Conservation (phyloP, 495 filamentous ascomycete species). For the Alectoria sarmentosa region DNA sequence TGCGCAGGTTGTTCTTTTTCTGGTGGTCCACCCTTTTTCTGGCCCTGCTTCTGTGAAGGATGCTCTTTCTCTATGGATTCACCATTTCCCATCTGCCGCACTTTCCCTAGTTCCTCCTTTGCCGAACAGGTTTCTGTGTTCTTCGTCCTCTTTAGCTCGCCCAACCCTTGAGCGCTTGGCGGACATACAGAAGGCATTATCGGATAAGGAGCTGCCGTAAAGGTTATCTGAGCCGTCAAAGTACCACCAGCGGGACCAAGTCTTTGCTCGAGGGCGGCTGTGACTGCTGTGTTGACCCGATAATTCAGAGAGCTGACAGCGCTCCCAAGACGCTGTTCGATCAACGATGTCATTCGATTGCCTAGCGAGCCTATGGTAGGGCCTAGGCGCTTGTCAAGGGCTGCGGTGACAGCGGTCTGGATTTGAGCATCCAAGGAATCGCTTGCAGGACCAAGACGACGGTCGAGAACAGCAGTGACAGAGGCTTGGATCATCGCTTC, state of each 20-base stretch:
- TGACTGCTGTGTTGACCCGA: neutral
- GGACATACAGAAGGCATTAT: neutral
- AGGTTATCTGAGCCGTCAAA: conserved; percentile 1
- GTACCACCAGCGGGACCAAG: conserved; percentile 4
- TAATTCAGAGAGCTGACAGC: neutral
- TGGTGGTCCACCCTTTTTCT: neutral
- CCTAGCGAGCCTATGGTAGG: neutral
- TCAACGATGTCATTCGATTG: neutral
- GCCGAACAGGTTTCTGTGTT: neutral
- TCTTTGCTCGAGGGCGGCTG: conserved; percentile 3
- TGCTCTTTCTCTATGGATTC: neutral
- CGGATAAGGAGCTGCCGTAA: neutral
- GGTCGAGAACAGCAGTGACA: neutral
- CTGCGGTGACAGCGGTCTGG: neutral
- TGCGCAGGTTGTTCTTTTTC: neutral
- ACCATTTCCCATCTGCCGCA: neutral
- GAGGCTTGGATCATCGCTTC: neutral
- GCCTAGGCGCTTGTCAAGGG: neutral
- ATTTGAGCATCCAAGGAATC: neutral
- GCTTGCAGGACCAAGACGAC: neutral
- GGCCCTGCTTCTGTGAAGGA: neutral
- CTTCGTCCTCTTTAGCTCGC: neutral
- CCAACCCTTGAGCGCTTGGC: neutral
- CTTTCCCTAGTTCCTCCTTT: neutral
- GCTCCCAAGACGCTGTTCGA: neutral